phyloP scores from a whole-genome alignment of 768 basidiomycete species.

The Chalciporus sphaerocephalus region DNA sequence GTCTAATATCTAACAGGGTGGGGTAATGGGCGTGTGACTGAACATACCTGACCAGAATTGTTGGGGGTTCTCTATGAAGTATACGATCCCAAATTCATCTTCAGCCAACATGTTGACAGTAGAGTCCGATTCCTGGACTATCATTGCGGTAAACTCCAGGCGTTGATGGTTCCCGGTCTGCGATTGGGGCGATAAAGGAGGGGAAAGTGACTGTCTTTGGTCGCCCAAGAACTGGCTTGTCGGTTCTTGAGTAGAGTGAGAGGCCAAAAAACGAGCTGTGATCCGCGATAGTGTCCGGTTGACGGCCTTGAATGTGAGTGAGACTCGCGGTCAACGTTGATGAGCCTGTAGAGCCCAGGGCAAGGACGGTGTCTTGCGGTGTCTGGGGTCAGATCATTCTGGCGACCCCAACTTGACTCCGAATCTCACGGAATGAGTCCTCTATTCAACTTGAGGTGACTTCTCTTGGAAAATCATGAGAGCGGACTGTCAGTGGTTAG shows the following conservation, averaged over 20 bases:
- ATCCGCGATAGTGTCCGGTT: background rate
- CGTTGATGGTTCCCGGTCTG: constrained; percentile 2
- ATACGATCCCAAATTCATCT: constrained; percentile 75
- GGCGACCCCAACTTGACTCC: background rate
- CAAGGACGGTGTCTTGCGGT: constrained; percentile 15
- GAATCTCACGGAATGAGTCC: no score
- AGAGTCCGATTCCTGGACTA: constrained; percentile 16
- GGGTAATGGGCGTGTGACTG: constrained; percentile 2
- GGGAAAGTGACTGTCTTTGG: background rate
- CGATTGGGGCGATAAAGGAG: constrained; percentile 8
- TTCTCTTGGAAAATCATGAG: no score
- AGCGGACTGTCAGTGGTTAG: no score
- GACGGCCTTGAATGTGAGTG: background rate
- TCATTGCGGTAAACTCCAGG: constrained; percentile 6
- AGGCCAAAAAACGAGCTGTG: background rate
- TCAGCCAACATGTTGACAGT: constrained; percentile 32
- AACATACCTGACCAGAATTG: constrained; percentile 87
- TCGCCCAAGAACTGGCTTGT: background rate
- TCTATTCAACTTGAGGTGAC: no score
- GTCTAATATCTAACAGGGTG: constrained; percentile 7
- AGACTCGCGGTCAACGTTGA: constrained; percentile 7
- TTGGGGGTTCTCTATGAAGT: constrained; percentile 76
- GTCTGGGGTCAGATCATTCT: constrained; percentile 18
- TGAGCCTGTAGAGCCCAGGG: background rate
- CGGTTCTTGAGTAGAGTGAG: background rate